Conservation (phyloP, 176 grass and related monocot genomes). For the Triticum timopheevii region DNA sequence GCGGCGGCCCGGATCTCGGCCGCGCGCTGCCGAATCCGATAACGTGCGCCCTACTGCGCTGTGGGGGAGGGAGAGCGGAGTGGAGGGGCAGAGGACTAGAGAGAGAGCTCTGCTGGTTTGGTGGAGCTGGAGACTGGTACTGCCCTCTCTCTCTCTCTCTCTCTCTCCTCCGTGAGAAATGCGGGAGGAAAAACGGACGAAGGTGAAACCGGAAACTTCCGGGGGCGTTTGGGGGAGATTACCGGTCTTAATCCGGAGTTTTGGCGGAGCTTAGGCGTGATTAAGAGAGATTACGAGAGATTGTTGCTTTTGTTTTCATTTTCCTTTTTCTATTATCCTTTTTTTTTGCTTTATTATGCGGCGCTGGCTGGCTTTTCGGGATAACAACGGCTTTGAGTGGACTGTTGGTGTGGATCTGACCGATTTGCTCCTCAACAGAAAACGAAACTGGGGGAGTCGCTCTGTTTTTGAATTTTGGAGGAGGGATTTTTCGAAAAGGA, state of each 20-base stretch:
- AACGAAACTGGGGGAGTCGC: neutral
- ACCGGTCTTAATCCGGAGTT: constrained; percentile 3
- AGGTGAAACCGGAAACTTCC: constrained; percentile 1
- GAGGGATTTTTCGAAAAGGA: constrained; percentile 15
- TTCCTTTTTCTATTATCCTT: neutral
- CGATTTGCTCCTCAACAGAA: neutral
- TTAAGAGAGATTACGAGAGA: neutral
- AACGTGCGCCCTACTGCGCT: constrained; percentile 1
- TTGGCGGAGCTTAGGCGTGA: constrained; percentile 4
- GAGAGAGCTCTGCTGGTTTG: constrained; percentile 26
- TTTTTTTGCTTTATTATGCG: neutral
- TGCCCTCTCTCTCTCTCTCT: neutral
- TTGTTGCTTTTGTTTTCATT: neutral
- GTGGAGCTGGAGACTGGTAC: constrained; percentile 3
- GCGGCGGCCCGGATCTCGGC: constrained; percentile 42
- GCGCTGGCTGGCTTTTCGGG: neutral
- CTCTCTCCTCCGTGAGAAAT: constrained; percentile 2
- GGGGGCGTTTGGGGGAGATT: constrained; percentile 7
- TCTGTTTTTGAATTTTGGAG: constrained; percentile 28
- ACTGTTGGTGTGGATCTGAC: neutral
- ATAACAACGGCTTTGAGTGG: constrained; percentile 34
- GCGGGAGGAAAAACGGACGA: neutral
- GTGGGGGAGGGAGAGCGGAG: constrained; percentile 29
- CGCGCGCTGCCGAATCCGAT: constrained; percentile 34
- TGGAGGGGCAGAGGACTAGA: constrained; percentile 50